A percentile compares a stretch with the other conserved stretches of the same genome.
Evolutionary conservation across 305 asterid species (phyloP).

Genomic region (Rubia tinctorum): DNA sequence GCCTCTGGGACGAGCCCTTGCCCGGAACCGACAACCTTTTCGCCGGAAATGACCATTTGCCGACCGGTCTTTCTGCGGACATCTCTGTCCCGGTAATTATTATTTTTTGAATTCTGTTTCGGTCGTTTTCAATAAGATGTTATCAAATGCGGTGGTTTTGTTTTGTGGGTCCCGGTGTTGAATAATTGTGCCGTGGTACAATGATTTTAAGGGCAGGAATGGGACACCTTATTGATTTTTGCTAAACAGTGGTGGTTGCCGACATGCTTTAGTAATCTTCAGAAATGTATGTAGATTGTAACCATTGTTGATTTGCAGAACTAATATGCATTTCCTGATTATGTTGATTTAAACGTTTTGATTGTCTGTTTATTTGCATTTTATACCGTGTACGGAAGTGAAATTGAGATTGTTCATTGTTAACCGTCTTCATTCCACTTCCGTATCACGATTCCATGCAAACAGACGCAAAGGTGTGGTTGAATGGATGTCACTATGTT

Average conservation of each 20-base stretch:
- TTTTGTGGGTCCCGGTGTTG: slow-evolving; percentile 1
- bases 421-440: not conserved
- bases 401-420: not conserved
- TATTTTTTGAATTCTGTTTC: not conserved
- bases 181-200: not conserved
- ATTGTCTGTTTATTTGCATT: not conserved
- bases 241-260: not conserved
- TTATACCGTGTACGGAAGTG: not conserved
- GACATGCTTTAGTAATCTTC: not conserved
- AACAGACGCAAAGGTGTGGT: no score
- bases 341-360: not conserved
- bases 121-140: not conserved
- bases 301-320: not conserved
- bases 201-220: not conserved
- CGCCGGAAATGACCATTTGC: slow-evolving; percentile 33
- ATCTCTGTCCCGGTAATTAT: slow-evolving; percentile 87
- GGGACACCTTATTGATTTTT: slow-evolving; percentile 7
- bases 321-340: not conserved
- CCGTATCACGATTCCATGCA: no score
- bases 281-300: not conserved
- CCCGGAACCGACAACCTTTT: slow-evolving; percentile 50
- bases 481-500: not conserved
- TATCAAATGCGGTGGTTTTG: not conserved
- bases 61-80: slow-evolving; percentile 66
- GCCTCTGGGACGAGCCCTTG: slow-evolving; percentile 65